Conservation (phyloP, 352 stramenopile species). For the Globisporangium cystogenes region DNA sequence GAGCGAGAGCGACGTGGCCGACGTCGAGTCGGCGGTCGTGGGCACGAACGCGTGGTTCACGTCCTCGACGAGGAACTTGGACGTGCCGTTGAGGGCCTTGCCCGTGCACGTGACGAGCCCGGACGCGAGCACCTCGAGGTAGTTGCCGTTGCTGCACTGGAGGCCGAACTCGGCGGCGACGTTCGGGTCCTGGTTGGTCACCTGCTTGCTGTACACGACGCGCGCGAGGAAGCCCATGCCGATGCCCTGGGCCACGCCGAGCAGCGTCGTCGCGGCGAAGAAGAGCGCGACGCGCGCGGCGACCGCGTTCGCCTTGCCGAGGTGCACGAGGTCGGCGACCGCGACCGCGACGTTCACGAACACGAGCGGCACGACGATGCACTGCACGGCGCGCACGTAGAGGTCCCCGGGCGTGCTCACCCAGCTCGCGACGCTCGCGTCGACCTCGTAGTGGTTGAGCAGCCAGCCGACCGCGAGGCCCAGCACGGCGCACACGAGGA, state of each 20-base stretch:
- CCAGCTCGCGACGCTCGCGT: constrained; percentile 42
- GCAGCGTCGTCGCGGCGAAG: constrained; percentile 38
- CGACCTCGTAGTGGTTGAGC: constrained; percentile 47
- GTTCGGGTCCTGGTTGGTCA: constrained; percentile 16
- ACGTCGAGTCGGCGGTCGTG: constrained; percentile 32
- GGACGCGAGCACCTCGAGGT: constrained; percentile 41
- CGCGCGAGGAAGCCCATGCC: constrained; percentile 48
- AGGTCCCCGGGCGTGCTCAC: constrained; percentile 68
- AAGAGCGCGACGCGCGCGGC: constrained; percentile 35
- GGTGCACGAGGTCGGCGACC: constrained; percentile 56
- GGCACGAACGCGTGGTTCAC: constrained; percentile 46
- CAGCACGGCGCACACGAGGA: constrained; percentile 38
- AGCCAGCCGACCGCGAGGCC: constrained; percentile 35
- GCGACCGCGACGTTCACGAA: constrained; percentile 74
- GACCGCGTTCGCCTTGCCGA: constrained; percentile 38
- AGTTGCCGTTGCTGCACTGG: constrained; percentile 66
- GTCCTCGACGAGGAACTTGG: constrained; percentile 54
- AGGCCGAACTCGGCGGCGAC: constrained; percentile 61
- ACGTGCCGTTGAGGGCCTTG: constrained; percentile 20
- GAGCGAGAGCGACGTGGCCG: constrained; percentile 41
- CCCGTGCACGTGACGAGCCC: constrained; percentile 60
- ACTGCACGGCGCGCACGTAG: constrained; percentile 71
- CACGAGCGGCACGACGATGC: constrained; percentile 73
- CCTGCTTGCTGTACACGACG: constrained; percentile 28
- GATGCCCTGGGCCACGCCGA: constrained; percentile 49